Base-by-base conservation (phyloP, 1,284 basidiomycete species). In the Tilletiaria anomala region DNA sequence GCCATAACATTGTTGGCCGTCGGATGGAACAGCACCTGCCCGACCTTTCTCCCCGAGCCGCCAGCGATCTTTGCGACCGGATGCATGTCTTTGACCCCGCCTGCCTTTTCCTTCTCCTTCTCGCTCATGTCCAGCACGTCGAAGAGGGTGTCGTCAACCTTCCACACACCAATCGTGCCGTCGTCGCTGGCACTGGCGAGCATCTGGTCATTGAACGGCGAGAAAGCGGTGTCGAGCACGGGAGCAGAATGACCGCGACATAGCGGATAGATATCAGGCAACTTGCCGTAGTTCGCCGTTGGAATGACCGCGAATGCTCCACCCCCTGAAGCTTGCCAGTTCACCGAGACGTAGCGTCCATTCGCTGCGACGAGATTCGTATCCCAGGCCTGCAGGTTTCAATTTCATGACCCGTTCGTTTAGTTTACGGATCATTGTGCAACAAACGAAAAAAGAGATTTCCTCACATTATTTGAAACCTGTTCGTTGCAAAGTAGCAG, bases 221-320 rank as follows among this genome's bases (percentile, higher is more conserved):
- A 87, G 84, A 88, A 97, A 56, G 85, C 84, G 0, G 91, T 96
- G 70, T 96, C 91, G 39, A 96, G 80, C n/a, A 87, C 83, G 24
- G 82, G 71, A 0, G 79, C 83, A 5, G 80, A 80, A 61, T 77
- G 75, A 22, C 80, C 83, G 44, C 91, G 80, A 18, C 86, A 87
- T 37, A 97, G 77, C 1, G 91, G 91, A 41, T 94, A 77, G 56
- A 83, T 76, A 64, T 97, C 91, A 3, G 88, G 89, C 22, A 96
- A 76, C 69, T 89, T 71, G 39, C 70, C 70, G 1, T 64, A 60
- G 14, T 53, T 45, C 24, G 58, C 51, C 23, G 85, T 72, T 0
- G 91, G 91, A 10, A 94, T 73, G 59, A 97, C 79, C 16, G 81
- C 82, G 65, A 96, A 96, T 1, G 91, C 91, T 42, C 91, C 91